Percentiles rank a stretch among this genome's conserved stretches.
Conservation (phyloP, 129 eudicot species). For the Centella asiatica region DNA sequence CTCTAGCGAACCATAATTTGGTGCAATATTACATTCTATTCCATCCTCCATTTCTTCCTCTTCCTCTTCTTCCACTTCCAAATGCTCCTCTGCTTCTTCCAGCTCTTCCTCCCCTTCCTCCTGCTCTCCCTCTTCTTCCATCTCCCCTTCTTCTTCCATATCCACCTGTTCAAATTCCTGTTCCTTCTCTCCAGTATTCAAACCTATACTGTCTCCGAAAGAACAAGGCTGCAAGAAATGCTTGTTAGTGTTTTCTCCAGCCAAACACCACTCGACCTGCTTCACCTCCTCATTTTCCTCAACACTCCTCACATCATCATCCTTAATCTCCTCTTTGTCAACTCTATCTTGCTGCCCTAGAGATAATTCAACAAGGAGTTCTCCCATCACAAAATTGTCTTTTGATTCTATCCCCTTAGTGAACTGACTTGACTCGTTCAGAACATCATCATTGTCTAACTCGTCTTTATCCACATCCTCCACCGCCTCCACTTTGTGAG, state of each 20-base stretch:
- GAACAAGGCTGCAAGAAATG: conserved; percentile 56
- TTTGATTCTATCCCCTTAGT: too few species aligned
- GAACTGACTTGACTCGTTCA: not conserved
- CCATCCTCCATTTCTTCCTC: conserved; percentile 38
- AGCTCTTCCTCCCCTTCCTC: not conserved
- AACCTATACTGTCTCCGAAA: conserved; percentile 23
- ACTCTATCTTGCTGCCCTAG: conserved; percentile 44
- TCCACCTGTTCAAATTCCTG: conserved; percentile 15
- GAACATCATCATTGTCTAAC: too few species aligned
- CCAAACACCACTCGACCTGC: conserved; percentile 30
- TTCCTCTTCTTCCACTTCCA: conserved; percentile 12
- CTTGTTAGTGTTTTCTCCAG: conserved; percentile 28
- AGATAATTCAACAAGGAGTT: conserved; percentile 33
- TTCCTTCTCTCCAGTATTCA: conserved; percentile 31
- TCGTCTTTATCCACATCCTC: too few species aligned
- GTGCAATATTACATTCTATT: conserved; percentile 28
- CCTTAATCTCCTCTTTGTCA: conserved; percentile 32
- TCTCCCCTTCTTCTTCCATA: conserved; percentile 22
- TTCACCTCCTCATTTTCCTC: conserved; percentile 28
- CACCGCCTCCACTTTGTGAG: too few species aligned
- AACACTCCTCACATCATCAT: conserved; percentile 31
- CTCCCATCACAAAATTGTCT: conserved; percentile 16
- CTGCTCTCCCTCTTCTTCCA: conserved; percentile 17
- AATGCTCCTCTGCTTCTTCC: not conserved
- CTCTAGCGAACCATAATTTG: conserved; percentile 28